phyloP scores from a whole-genome alignment of 2,329 filamentous ascomycete species.

The Arthrobotrys pseudoclavata region DNA sequence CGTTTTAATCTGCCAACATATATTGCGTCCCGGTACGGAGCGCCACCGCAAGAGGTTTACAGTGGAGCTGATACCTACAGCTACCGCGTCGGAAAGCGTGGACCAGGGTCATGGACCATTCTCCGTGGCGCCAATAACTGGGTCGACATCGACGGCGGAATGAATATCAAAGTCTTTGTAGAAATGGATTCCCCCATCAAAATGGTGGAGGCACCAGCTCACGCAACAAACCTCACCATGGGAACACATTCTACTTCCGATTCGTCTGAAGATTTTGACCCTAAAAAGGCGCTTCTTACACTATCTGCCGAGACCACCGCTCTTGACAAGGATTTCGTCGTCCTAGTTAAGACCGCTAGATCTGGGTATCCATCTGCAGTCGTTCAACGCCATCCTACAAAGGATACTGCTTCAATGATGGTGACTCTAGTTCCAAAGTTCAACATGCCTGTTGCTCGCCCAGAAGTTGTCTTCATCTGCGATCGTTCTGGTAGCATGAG shows the following conservation, averaged over 20 bases:
- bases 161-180: conserved; percentile 74
- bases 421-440: conserved; percentile 79
- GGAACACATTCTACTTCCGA: conserved; percentile 70
- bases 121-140: conserved; percentile 36
- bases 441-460: conserved; percentile 71
- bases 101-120: conserved; percentile 27
- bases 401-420: conserved; percentile 78
- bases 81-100: conserved; percentile 34
- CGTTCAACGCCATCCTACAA: conserved; percentile 75
- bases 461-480: conserved; percentile 79
- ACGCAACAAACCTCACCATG: conserved; percentile 76
- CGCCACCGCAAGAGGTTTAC: conserved; percentile 66
- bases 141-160: conserved; percentile 65
- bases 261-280: conserved; percentile 66
- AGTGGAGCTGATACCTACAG: conserved; percentile 38
- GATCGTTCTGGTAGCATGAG: conserved; percentile 79
- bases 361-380: conserved; percentile 75
- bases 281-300: conserved; percentile 75
- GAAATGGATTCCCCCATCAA: conserved; percentile 71
- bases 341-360: conserved; percentile 71
- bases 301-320: conserved; percentile 71
- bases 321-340: conserved; percentile 76
- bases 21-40: conserved; percentile 77
- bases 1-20: conserved; percentile 77
- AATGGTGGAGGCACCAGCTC: conserved; percentile 76